Base-by-base conservation (phyloP, 2,329 filamentous ascomycete species). In the Fusarium avenaceum region DNA sequence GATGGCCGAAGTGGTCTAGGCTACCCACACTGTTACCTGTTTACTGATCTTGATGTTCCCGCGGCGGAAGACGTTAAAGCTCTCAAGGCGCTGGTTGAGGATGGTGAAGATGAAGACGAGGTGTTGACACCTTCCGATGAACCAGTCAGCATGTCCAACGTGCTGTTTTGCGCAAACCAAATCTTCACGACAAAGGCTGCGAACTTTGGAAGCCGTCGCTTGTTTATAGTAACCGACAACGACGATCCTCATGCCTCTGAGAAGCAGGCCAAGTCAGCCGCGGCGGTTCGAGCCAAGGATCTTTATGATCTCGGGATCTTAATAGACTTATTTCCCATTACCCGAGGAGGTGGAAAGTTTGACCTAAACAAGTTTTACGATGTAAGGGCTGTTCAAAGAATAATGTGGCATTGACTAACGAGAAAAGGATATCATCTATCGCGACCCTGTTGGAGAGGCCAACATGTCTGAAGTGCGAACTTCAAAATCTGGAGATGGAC, bases 211-310 rank as follows among this genome's bases (percentile, higher is more conserved):
- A 98, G 95, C 7, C 86, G 95, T 63, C 88, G 96, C 33, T 81
- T 99, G n/a, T 99, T 99, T 80, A 89, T 99, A 67, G 93, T 99
- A 57, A 98, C 96, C 0, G 94, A 98, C 77, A 93, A 97, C 68
- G 96, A 98, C 76, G 86, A 94, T 68, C 96, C 96, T 6, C 92
- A 96, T 76, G 81, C 83, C 1, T 84, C 86, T 19, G 90, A 92
- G 76, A 96, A 94, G 79, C 83, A 86, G 9, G 84, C 90, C 30
- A 89, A 90, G 52, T 91, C 91, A 15, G 89, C 91, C 35, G 93
- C 96, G 6, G 90, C 92, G 8, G 93, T 96, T 7, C 88, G 94
- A 53, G 96, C 96, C 28, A 97, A 97, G 76, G 96, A 99, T 80
- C 79, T 99, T 22, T 98, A 97, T 76, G 96, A 99, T 76, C 83